Base-by-base conservation (phyloP, 306 rosid genomes). In the Sicyos edulis region DNA sequence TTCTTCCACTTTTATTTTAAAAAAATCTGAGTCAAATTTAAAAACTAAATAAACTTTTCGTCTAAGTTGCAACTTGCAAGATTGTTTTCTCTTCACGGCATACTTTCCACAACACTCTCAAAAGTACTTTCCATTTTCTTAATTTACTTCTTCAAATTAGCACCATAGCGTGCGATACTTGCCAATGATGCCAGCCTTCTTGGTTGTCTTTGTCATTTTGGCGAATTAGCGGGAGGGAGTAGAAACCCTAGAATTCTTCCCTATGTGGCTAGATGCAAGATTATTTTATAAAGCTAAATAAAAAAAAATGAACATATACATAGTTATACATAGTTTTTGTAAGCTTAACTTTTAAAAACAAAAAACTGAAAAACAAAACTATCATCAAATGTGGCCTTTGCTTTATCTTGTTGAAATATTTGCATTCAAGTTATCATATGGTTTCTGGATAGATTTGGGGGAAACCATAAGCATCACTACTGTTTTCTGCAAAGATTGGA, bases 391-490 rank as follows among this genome's bases (percentile, higher is more conserved):
- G 6, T 59, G 65, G 2, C 11, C 44, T 20, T 44, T 15, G 55
- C 7, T 22, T 49, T 54, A 70, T 75, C 57, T 17, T 44, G 74
- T 74, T 78, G 16, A 17, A 57, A 63, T 49, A 63, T 61, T 54
- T 78, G 45, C 10, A 54, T 72, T 80, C 12, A 53, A 75, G 17
- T 71, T 20, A 50, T 55, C 76, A 19, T 71, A 56, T 47, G 71
- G 34, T 61, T 78, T 76, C 32, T 75, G 44, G 73, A 78, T 83
- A 92, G 97, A 81, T 92, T 69, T 86, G 79, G 74, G 85, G 87
- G 70, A 87, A 84, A 92, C 81, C 74, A 76, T 89, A 74, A 85
- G 59, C 61, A 32, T 52, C 49, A 16, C 26, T 47, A 20, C 40
- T 49, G n/a, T n/a, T n/a, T n/a, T n/a, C n/a, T 55, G 72, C 20